A percentile compares a stretch with the other conserved stretches of the same genome.
These are phyloP conservation scores for Suillus spraguei DNA, from an alignment of 768 basidiomycete genomes.

Conservation along the genomic window DNA sequence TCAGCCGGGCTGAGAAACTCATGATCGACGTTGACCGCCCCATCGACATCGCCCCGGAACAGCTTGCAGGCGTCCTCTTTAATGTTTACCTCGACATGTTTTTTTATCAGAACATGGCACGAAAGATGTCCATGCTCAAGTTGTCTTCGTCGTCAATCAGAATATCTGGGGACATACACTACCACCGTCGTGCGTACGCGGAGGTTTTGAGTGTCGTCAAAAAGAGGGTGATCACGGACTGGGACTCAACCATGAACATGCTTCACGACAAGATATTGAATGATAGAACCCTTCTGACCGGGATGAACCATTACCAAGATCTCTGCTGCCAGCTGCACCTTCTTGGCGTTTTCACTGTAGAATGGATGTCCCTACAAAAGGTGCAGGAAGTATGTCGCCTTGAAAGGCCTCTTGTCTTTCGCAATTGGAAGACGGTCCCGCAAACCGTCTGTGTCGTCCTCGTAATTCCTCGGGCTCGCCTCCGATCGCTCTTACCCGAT, in stretches of 20 bases:
- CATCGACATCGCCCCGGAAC: not conserved
- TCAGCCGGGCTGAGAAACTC: not conserved
- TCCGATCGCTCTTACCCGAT: constrained; percentile 22
- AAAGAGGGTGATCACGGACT: not conserved
- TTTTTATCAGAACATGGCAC: not conserved
- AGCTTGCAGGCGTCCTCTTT: not conserved
- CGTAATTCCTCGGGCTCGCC: constrained; percentile 33
- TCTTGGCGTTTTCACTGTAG: constrained; percentile 38
- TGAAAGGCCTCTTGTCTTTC: constrained; percentile 26
- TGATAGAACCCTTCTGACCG: constrained; percentile 25
- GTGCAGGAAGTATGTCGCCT: constrained; percentile 15
- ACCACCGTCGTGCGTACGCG: not conserved
- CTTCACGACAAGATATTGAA: constrained; percentile 24
- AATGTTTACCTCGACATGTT: not conserved
- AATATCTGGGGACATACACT: not conserved
- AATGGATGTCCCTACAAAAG: constrained; percentile 20
- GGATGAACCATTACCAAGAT: constrained; percentile 46
- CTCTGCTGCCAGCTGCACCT: constrained; percentile 46
- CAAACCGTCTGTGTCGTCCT: constrained; percentile 34
- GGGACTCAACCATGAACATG: constrained; percentile 39
- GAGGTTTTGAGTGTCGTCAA: not conserved
- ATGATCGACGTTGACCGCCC: not conserved
- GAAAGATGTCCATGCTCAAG: not conserved
- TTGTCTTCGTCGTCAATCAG: constrained; percentile 2
- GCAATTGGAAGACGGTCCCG: constrained; percentile 33